Evolutionary conservation across 1,284 basidiomycete genomes (phyloP), one percentile per base, ranked within the genome.

Genomic region (Schizophyllum amplum): DNA sequence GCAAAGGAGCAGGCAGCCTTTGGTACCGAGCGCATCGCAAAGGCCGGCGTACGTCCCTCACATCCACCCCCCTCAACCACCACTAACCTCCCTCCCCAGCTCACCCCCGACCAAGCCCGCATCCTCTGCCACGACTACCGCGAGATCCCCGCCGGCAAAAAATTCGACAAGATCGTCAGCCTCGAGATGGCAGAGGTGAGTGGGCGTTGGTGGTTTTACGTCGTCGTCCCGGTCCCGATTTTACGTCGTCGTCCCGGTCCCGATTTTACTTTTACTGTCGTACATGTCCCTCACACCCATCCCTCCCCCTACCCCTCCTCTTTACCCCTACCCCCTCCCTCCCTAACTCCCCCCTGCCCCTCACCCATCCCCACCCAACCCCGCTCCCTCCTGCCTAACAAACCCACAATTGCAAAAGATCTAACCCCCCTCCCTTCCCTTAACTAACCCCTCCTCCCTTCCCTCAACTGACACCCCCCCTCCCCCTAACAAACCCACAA

Each of bases 161-260:
- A 84, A 57, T 99, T 90, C 71, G 90, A 84, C 69, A 99, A 99
- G 79, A 99, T 99, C 61, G 92, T 96, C 54, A 89, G 87, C 65
- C 81, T 99, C 65, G 96, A 99, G 75, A 99, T 99, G 96, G 96
- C 96, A 42, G 97, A 99, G 79, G 86, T 87, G 60, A 24, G 75
- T 65, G 1, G 33, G 3, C 20, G 23, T 2, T 42, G 20, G 54
- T 53, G 23, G 51, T 24, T 55, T 20, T 15, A 24, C 21, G 46
- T 7, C 48, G 20, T 53, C 24, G 15, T 42, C 13, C 17, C 52
- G 33, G 9, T n/a, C 27, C n/a, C 42, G 55, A 15, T 17, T 15
- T n/a, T n/a, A n/a, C n/a, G n/a, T n/a, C n/a, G n/a, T n/a, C n/a
- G n/a, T n/a, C n/a, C n/a, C n/a, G n/a, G n/a, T n/a, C n/a, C n/a